Evolutionary conservation across 2,329 filamentous ascomycete genomes (phyloP).

Genomic region (Claviceps fusiformis): DNA sequence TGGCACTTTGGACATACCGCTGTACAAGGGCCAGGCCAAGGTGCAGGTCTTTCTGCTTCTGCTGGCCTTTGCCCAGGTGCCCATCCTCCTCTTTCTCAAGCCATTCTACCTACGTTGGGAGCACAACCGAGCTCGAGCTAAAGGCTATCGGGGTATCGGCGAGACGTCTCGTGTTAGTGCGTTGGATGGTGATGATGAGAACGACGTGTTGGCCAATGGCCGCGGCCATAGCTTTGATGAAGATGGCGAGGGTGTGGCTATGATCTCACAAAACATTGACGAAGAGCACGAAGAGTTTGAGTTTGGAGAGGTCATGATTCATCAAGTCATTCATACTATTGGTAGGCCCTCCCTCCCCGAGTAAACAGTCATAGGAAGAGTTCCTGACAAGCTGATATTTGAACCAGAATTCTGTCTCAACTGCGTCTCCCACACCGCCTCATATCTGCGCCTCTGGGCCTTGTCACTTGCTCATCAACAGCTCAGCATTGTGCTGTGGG

Average conservation of each 20-base stretch:
- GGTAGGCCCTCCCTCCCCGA: conserved; percentile 34
- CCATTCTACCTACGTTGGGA: conserved; percentile 90
- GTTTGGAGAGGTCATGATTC: conserved; percentile 94
- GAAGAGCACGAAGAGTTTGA: conserved; percentile 95
- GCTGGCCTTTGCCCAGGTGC: conserved; percentile 74
- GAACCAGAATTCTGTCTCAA: conserved; percentile 86
- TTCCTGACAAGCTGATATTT: conserved; percentile 15
- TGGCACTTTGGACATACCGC: conserved; percentile 54
- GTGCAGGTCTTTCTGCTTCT: conserved; percentile 71
- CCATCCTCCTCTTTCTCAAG: conserved; percentile 85
- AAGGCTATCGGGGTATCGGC: conserved; percentile 86
- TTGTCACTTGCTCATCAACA: conserved; percentile 95
- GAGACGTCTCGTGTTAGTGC: conserved; percentile 81
- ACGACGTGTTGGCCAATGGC: conserved; percentile 36
- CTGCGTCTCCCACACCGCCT: conserved; percentile 96
- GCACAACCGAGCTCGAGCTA: conserved; percentile 74
- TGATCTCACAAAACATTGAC: conserved; percentile 76
- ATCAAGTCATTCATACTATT: conserved; percentile 97
- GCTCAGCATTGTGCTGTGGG: conserved; percentile 89
- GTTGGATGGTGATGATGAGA: conserved; percentile 75
- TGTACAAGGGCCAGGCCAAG: conserved; percentile 64
- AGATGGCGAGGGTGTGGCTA: conserved; percentile 69
- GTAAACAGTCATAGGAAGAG: not conserved
- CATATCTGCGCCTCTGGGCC: conserved; percentile 96
- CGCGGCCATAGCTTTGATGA: conserved; percentile 46